A percentile compares a stretch with the other conserved stretches of the same genome.
Conservation (phyloP, 2,329 filamentous ascomycete species). For the Stemphylium beticola region DNA sequence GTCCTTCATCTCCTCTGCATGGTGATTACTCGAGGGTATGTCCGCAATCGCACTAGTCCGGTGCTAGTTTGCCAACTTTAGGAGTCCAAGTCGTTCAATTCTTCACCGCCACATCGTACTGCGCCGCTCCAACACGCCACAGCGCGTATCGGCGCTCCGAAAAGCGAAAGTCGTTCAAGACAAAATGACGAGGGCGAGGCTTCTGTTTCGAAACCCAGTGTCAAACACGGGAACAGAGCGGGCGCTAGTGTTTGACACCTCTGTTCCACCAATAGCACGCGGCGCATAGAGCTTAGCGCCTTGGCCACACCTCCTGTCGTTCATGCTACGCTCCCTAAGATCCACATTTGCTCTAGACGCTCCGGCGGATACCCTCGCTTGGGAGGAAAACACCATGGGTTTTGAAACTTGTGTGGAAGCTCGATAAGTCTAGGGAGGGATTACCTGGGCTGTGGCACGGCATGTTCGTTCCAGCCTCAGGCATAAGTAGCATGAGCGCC, state of each 20-base stretch:
- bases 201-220: constrained; percentile 23
- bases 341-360: constrained; percentile 2
- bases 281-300: neutral
- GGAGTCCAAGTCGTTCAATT: neutral
- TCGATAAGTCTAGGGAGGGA: neutral
- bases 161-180: neutral
- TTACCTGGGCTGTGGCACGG: constrained; percentile 2
- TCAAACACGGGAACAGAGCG: constrained; percentile 12
- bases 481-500: constrained; percentile 1
- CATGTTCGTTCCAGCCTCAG: neutral
- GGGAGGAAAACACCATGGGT: constrained; percentile 4
- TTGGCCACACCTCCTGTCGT: constrained; percentile 3
- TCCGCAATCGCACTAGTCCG: neutral
- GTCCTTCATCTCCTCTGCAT: neutral
- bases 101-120: neutral
- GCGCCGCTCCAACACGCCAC: neutral
- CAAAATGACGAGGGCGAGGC: neutral
- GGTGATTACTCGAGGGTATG: neutral
- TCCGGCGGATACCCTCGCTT: constrained; percentile 12
- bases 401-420: constrained; percentile 10
- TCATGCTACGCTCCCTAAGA: constrained; percentile 14
- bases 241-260: constrained; percentile 19
- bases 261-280: constrained; percentile 5
- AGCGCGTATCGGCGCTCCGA: neutral
- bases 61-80: neutral